These are phyloP conservation scores for Alternaria longipes DNA, from an alignment of 2,329 filamentous ascomycete genomes.

Conservation along the genomic window DNA sequence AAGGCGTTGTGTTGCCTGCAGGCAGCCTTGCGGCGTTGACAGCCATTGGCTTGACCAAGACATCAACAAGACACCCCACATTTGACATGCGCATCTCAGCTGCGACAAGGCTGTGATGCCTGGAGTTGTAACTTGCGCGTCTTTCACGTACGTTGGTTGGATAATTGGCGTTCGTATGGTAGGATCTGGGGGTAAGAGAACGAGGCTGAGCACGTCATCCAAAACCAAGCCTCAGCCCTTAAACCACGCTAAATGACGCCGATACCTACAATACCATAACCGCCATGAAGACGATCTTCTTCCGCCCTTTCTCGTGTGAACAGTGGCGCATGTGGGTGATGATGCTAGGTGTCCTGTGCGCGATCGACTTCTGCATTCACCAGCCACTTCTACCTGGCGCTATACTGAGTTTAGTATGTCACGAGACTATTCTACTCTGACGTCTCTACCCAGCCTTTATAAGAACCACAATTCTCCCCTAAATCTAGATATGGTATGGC, in stretches of 20 bases:
- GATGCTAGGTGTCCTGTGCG: too few species aligned
- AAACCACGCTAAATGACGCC: not conserved
- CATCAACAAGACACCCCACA: conserved; percentile 8
- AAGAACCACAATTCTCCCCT: too few species aligned
- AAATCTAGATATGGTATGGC: too few species aligned
- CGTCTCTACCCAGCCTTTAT: too few species aligned
- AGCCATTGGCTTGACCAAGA: conserved; percentile 28
- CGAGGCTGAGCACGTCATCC: conserved; percentile 1
- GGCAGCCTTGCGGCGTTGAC: conserved; percentile 32
- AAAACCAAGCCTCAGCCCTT: conserved; percentile 5
- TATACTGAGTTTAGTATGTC: too few species aligned
- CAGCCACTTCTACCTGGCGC: too few species aligned
- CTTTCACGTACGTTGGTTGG: not conserved
- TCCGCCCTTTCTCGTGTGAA: not conserved
- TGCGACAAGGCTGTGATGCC: not conserved
- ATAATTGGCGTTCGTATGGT: not conserved
- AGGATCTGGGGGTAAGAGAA: not conserved
- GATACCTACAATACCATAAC: not conserved
- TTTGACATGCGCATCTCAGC: not conserved
- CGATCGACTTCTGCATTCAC: too few species aligned
- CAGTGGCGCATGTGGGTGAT: not conserved
- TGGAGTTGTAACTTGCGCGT: not conserved
- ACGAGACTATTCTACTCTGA: too few species aligned
- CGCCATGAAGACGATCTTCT: too few species aligned
- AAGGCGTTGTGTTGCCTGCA: conserved; percentile 39